These are phyloP conservation scores for Exophiala viscosa DNA, from an alignment of 2,329 filamentous ascomycete genomes.

Conservation along the genomic window DNA sequence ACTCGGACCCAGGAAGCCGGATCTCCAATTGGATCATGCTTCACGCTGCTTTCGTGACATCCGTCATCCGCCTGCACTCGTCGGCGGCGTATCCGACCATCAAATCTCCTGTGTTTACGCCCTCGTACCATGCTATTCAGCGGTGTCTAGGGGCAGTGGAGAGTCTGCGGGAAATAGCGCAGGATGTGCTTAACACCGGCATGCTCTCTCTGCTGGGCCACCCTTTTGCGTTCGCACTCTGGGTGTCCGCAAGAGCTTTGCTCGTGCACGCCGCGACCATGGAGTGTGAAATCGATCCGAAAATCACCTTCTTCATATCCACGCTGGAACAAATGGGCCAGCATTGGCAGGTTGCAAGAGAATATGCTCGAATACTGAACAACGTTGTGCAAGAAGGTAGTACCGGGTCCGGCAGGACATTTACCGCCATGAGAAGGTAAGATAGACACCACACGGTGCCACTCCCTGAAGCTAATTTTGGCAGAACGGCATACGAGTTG, in stretches of 20 bases:
- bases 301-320: constrained; percentile 77
- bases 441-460: constrained; percentile 48
- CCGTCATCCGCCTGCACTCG: constrained; percentile 84
- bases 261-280: constrained; percentile 76
- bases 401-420: constrained; percentile 58
- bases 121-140: constrained; percentile 80
- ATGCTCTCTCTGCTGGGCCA: constrained; percentile 79
- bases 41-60: constrained; percentile 85
- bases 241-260: constrained; percentile 78
- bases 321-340: constrained; percentile 75
- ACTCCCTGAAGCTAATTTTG: background rate
- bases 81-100: constrained; percentile 90
- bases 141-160: constrained; percentile 79
- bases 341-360: constrained; percentile 79
- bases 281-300: constrained; percentile 63
- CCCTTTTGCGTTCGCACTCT: constrained; percentile 80
- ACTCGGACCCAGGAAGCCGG: constrained; percentile 45
- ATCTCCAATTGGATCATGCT: constrained; percentile 76
- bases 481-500: constrained; percentile 54
- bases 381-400: constrained; percentile 73
- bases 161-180: constrained; percentile 72
- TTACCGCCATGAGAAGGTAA: constrained; percentile 86
- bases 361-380: constrained; percentile 75
- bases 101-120: constrained; percentile 78
- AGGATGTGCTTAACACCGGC: constrained; percentile 70